These are phyloP conservation scores for Rhypophila decipiens DNA, from an alignment of 495 filamentous ascomycete genomes.

Conservation along the genomic window DNA sequence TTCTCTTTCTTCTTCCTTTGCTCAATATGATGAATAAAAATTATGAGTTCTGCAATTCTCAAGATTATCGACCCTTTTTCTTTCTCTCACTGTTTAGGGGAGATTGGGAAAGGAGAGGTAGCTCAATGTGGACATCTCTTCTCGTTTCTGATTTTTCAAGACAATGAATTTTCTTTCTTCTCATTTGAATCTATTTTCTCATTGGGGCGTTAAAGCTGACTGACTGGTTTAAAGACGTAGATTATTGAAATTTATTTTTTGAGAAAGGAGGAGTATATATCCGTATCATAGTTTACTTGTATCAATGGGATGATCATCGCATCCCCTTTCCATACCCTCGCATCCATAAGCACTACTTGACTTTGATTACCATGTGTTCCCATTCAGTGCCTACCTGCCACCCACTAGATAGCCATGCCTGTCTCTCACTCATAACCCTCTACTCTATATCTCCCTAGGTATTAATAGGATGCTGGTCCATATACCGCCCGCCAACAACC, in stretches of 20 bases:
- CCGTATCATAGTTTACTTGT: neutral
- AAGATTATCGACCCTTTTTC: conserved; percentile 23
- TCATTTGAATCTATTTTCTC: neutral
- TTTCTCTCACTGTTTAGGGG: neutral
- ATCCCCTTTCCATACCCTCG: neutral
- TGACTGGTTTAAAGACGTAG: neutral
- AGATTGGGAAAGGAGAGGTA: neutral
- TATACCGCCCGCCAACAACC: conserved; percentile 38
- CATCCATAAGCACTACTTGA: too few species aligned
- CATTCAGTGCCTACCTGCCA: too few species aligned
- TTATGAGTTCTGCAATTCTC: conserved; percentile 54
- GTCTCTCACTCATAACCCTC: neutral
- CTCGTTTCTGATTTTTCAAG: neutral
- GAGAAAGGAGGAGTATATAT: neutral
- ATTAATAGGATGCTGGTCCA: conserved; percentile 19
- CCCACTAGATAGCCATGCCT: neutral
- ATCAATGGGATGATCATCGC: neutral
- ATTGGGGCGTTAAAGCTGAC: neutral
- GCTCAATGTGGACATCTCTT: conserved; percentile 1
- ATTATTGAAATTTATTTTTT: neutral
- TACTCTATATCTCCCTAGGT: conserved; percentile 16
- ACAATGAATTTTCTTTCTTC: neutral
- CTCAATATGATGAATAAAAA: conserved; percentile 38
- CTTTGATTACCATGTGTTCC: too few species aligned
- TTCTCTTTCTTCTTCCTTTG: neutral